Evolutionary conservation across 164 flowering plant genomes (phyloP).

Genomic region (Stephania cephalantha): DNA sequence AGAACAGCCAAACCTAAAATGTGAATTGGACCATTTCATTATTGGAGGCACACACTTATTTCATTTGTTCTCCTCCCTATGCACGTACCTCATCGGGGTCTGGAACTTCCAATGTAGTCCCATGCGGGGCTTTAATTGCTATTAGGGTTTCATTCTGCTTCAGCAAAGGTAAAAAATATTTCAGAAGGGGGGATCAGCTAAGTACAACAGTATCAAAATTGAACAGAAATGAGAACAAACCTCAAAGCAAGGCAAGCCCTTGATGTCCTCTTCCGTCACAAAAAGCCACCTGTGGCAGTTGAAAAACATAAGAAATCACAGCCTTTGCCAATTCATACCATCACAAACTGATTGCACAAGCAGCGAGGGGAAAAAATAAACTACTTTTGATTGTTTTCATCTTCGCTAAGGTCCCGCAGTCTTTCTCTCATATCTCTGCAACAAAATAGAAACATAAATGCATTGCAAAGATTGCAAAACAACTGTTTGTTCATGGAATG

Average conservation of each 20-base stretch:
- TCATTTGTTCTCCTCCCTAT: background rate
- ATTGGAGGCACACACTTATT: background rate
- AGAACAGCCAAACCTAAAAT: constrained; percentile 3
- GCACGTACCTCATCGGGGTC: constrained; percentile 88
- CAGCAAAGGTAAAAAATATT: constrained; percentile 12
- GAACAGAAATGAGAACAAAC: constrained; percentile 28
- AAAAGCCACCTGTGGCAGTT: constrained; percentile 67
- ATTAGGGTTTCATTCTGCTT: constrained; percentile 82
- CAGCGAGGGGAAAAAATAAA: background rate
- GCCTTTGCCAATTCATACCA: background rate
- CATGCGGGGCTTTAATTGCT: constrained; percentile 97
- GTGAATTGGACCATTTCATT: background rate
- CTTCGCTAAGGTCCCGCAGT: constrained; percentile 79
- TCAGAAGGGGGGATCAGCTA: background rate
- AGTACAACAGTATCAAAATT: background rate
- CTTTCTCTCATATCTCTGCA: constrained; percentile 93
- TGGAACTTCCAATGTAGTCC: constrained; percentile 95
- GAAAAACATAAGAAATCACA: background rate
- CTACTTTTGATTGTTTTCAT: constrained; percentile 79
- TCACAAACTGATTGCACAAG: background rate
- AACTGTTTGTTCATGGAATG: background rate
- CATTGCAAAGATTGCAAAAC: background rate
- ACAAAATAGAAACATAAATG: constrained; percentile 22
- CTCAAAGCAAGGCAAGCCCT: constrained; percentile 85
- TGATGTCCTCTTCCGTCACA: constrained; percentile 94